phyloP scores from a whole-genome alignment of 2,329 filamentous ascomycete genomes.

The Neofusicoccum sp. region DNA sequence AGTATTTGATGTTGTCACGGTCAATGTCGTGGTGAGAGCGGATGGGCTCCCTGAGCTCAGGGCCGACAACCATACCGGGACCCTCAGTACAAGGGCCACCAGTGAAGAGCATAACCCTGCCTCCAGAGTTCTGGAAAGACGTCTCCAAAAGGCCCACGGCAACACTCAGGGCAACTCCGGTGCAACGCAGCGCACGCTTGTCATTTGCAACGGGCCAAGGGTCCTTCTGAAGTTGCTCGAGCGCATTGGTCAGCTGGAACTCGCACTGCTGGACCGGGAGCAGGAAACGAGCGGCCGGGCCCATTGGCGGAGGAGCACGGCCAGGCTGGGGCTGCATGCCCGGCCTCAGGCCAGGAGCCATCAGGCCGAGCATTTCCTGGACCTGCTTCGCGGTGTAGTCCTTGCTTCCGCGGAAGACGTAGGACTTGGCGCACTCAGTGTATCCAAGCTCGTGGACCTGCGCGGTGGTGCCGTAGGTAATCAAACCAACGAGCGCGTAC shows the following conservation, averaged over 20 bases:
- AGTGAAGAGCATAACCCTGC: slow-evolving; percentile 95
- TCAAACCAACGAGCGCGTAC: slow-evolving; percentile 78
- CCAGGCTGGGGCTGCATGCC: slow-evolving; percentile 71
- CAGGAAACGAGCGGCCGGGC: slow-evolving; percentile 85
- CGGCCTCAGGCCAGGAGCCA: slow-evolving; percentile 72
- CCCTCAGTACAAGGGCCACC: slow-evolving; percentile 95
- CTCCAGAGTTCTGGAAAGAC: slow-evolving; percentile 93
- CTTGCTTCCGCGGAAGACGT: slow-evolving; percentile 96
- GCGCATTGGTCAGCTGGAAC: slow-evolving; percentile 93
- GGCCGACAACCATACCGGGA: slow-evolving; percentile 93
- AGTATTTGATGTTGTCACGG: slow-evolving; percentile 98
- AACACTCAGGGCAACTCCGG: slow-evolving; percentile 93
- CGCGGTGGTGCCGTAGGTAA: slow-evolving; percentile 92
- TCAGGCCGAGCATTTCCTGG: slow-evolving; percentile 96
- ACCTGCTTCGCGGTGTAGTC: slow-evolving; percentile 98
- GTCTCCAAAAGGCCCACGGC: slow-evolving; percentile 90
- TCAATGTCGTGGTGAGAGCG: slow-evolving; percentile 99
- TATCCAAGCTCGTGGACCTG: slow-evolving; percentile 99
- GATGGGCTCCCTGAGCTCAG: slow-evolving; percentile 93
- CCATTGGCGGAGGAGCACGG: slow-evolving; percentile 71
- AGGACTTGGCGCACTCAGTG: slow-evolving; percentile 96
- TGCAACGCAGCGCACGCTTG: slow-evolving; percentile 85
- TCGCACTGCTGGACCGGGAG: slow-evolving; percentile 94
- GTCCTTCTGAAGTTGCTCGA: slow-evolving; percentile 94
- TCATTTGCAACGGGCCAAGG: slow-evolving; percentile 97